Evolutionary conservation across 805 yeast species (phyloP), one percentile per base, ranked within the genome.

Genomic region (Clavispora carvajalis): DNA sequence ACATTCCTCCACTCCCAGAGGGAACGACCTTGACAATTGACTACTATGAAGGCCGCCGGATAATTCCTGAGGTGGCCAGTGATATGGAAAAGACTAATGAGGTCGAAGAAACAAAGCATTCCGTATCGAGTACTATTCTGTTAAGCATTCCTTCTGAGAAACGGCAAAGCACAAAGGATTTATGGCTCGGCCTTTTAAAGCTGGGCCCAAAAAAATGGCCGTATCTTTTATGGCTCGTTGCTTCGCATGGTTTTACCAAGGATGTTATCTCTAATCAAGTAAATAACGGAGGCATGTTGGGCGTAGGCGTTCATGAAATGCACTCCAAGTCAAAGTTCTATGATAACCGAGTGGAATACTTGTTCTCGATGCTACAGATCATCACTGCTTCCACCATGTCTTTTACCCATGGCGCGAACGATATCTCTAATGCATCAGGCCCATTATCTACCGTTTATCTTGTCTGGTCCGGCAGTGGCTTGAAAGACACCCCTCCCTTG

Each of bases 391-490:
- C 80, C 50, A 82, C 88, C 37, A 82, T 82, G 82, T 82, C 90
- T 2, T 82, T 84, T 60, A 86, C 90, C 6, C 91, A 83, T 55
- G 91, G 91, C 41, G 81, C 91, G 29, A 83, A 83, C 55, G 91
- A 83, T 63, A 81, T 84, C 47, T 74, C 88, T 36, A 83, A 83
- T 52, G 89, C 91, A 28, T 75, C 85, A 23, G 90, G 88, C 49
- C 90, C 91, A 24, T 68, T 81, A 51, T 65, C 88, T 34, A 73
- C 88, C 11, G 74, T 82, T 17, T 83, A 79, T 58, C 60, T 69
- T 33, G 67, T 79, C 19, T 83, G 89, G 88, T 59, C 59, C 17
- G 60, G 77, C 25, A 77, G 79, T 50, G 55, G 63, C 3, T 65
- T 69, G 37, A 77, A 79, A 53, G 59, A 82, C 26, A 77, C 73